phyloP scores from a whole-genome alignment of 495 filamentous ascomycete species.

The Penicillium desertorum region DNA sequence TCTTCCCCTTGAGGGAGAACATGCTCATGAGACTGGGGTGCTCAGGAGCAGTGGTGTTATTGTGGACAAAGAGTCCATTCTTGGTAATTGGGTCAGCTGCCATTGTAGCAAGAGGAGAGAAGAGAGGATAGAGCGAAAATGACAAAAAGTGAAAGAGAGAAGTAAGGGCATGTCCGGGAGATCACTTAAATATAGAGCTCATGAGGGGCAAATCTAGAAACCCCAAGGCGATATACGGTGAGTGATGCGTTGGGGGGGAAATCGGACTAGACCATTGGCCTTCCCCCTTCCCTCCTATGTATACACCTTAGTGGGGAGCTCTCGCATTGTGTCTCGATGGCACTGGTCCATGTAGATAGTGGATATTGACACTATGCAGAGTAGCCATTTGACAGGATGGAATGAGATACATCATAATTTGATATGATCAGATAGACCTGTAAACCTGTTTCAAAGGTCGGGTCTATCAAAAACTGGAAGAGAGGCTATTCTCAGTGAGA shows the following conservation, averaged over 20 bases:
- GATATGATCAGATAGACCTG: too few species aligned
- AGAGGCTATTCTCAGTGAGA: too few species aligned
- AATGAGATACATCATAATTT: neutral
- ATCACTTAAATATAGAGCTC: constrained; percentile 21
- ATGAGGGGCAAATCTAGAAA: constrained; percentile 3
- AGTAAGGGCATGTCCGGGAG: neutral
- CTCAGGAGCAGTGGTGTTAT: constrained; percentile 59
- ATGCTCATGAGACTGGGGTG: constrained; percentile 67
- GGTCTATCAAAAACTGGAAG: neutral
- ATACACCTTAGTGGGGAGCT: constrained; percentile 9
- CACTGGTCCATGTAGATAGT: constrained; percentile 10
- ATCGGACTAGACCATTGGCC: constrained; percentile 1
- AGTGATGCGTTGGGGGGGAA: constrained; percentile 13
- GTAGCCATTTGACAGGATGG: constrained; percentile 1
- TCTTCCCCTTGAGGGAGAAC: constrained; percentile 80
- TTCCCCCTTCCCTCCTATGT: neutral
- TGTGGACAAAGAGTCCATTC: constrained; percentile 57
- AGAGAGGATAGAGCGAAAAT: neutral
- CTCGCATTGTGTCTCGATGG: constrained; percentile 5
- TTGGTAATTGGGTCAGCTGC: constrained; percentile 36
- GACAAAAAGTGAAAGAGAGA: neutral
- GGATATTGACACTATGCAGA: constrained; percentile 17
- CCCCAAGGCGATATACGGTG: constrained; percentile 15
- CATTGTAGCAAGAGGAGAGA: constrained; percentile 25
- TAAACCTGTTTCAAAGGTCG: neutral